Evolutionary conservation across 2,329 filamentous ascomycete species (phyloP), one percentile per base, ranked within the genome.

Genomic region (Fusarium nematophilum): DNA sequence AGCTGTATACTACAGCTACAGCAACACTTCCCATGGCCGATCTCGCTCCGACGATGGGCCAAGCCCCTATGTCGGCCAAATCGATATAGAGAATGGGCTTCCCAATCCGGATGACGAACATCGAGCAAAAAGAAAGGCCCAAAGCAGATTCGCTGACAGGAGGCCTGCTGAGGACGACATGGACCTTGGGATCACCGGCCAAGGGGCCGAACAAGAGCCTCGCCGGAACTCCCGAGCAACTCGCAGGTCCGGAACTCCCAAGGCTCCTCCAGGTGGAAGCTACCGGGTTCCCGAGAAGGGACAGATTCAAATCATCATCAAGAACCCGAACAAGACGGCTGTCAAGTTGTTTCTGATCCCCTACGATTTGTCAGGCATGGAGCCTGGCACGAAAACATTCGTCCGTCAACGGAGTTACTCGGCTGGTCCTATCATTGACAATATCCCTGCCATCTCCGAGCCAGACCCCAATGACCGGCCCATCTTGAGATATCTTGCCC

Each of bases 321-420:
- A 98, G 74, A 99, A 98, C 69, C 94, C 93, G 13, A 97, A 98
- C 78, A 98, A 98, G 73, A 98, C 95, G 4, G 95, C 95, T 1
- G 94, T 98, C 49, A 98, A 99, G 74, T 81, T 99, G 1, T 98
- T 98, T 67, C 82, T 98, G 18, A 87, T 99, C 3, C 95, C 94
- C 0, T 99, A 98, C 67, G 93, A 98, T 72, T 81, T 99, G 1
- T 84, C 87, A 1, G 94, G 92, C 45, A 99, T 99, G 94, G 90
- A 95, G 59, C 86, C 92, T 0, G 93, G 93, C 0, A 96, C 92
- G 13, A 98, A 98, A 75, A 99, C 95, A 0, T 98, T 98, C 67
- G 90, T 99, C 57, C 87, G 95, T 25, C 95, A 99, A 76, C 89
- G 95, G 57, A 95, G 91, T 73, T 98, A 97, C 74, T 97, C 93